phyloP scores from a whole-genome alignment of 176 grass and related monocot species.

The Oropetium thomaeum region DNA sequence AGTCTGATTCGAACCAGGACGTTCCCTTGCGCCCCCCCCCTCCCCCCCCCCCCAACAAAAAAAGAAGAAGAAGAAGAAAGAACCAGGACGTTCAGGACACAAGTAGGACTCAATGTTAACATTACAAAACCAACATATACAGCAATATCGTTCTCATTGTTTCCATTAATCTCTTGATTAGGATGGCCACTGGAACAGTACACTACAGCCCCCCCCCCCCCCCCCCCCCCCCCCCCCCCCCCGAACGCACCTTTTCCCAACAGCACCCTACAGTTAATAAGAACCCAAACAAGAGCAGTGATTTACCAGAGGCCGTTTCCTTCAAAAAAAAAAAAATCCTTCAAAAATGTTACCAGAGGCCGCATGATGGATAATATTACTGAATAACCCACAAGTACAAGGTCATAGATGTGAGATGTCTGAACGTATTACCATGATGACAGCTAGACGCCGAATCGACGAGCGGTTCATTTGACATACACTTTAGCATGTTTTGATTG shows the following conservation, averaged over 20 bases:
- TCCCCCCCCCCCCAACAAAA: no score
- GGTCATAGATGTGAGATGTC: not conserved
- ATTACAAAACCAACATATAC: not conserved
- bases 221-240: no score
- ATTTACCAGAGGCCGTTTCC: not conserved
- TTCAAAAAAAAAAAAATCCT: no score
- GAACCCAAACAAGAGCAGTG: no score
- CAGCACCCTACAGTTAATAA: not conserved
- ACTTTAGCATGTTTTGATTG: conserved; percentile 26
- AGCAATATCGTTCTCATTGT: not conserved
- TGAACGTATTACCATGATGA: not conserved
- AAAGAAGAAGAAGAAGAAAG: no score
- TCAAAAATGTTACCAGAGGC: not conserved
- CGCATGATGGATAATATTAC: not conserved
- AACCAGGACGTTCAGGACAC: no score
- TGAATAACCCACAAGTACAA: not conserved
- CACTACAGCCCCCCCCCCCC: no score
- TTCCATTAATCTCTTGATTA: not conserved
- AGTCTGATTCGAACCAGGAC: no score
- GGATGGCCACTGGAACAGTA: no score
- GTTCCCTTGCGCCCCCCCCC: no score
- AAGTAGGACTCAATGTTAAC: no score
- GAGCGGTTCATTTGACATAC: conserved; percentile 36
- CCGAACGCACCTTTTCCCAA: no score
- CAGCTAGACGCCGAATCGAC: not conserved